Percentiles rank a stretch among this genome's conserved stretches.
phyloP scores from a whole-genome alignment of 352 stramenopile genomes.

The Globisporangium cylindrosporum region DNA sequence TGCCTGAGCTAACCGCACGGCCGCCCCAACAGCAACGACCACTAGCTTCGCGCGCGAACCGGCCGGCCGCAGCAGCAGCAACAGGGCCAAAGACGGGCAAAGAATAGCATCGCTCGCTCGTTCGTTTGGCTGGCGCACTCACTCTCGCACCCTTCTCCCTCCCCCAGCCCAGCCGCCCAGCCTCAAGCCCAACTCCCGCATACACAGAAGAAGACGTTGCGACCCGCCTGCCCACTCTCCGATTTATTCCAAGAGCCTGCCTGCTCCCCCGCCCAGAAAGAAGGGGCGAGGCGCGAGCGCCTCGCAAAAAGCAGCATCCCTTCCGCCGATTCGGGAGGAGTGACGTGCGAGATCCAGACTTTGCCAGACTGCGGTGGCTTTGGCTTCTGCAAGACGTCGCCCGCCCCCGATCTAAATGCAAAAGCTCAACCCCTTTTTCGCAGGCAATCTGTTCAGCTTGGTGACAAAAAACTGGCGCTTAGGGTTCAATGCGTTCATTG shows the following conservation, averaged over 20 bases:
- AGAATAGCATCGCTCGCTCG: slow-evolving; percentile 13
- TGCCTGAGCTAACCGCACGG: not conserved
- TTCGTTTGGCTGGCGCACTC: not conserved
- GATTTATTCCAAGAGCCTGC: slow-evolving; percentile 4
- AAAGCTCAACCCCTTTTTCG: slow-evolving; percentile 5
- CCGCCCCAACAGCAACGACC: slow-evolving; percentile 5
- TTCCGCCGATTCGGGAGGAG: not conserved
- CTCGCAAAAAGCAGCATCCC: not conserved
- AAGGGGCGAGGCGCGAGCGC: not conserved
- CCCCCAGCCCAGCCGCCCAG: not conserved
- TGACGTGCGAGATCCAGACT: not conserved
- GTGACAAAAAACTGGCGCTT: slow-evolving; percentile 11
- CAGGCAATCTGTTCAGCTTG: slow-evolving; percentile 9
- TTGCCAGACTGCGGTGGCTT: not conserved
- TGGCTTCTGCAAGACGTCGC: not conserved
- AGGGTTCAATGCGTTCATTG: not conserved
- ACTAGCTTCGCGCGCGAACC: slow-evolving; percentile 7
- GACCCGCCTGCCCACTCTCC: not conserved
- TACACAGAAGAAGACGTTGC: slow-evolving; percentile 10
- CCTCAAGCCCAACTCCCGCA: not conserved
- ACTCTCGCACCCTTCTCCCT: not conserved
- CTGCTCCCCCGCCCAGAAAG: slow-evolving; percentile 3
- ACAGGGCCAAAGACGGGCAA: slow-evolving; percentile 6
- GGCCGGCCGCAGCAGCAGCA: slow-evolving; percentile 5
- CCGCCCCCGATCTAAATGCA: not conserved